Conservation (phyloP, 2,329 filamentous ascomycete species). For the Arthroderma sp. region DNA sequence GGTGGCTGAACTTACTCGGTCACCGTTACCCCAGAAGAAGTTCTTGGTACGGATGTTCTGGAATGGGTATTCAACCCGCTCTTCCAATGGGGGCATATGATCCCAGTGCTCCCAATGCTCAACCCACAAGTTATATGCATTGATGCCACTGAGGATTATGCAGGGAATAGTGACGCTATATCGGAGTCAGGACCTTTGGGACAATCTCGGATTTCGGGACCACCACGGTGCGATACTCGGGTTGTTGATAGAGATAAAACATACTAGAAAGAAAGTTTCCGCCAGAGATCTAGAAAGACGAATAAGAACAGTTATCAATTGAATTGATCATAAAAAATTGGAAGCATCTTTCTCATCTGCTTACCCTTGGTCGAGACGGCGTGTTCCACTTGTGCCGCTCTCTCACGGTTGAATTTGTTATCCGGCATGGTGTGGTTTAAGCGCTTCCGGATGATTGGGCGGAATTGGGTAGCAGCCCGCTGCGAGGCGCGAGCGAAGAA, state of each 20-base stretch:
- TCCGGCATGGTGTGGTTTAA: conserved; percentile 57
- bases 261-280: conserved; percentile 91
- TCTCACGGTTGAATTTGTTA: conserved; percentile 89
- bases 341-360: conserved; percentile 22
- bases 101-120: conserved; percentile 95
- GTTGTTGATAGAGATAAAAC: background rate
- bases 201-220: background rate
- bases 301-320: conserved; percentile 10
- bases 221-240: too few relatives aligned
- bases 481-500: conserved; percentile 48
- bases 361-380: conserved; percentile 70
- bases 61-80: conserved; percentile 87
- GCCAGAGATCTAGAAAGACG: conserved; percentile 63
- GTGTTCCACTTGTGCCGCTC: conserved; percentile 80
- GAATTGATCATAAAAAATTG: conserved; percentile 9
- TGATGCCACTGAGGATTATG: conserved; percentile 58
- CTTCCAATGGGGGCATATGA: conserved; percentile 76
- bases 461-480: conserved; percentile 34
- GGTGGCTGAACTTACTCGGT: conserved; percentile 54
- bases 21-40: conserved; percentile 86
- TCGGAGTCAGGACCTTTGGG: background rate
- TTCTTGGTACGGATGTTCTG: conserved; percentile 97
- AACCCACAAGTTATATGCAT: conserved; percentile 83
- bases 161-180: conserved; percentile 60
- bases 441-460: conserved; percentile 54